Conservation (phyloP, 2,329 filamentous ascomycete genomes). For the Alternaria postmessia region DNA sequence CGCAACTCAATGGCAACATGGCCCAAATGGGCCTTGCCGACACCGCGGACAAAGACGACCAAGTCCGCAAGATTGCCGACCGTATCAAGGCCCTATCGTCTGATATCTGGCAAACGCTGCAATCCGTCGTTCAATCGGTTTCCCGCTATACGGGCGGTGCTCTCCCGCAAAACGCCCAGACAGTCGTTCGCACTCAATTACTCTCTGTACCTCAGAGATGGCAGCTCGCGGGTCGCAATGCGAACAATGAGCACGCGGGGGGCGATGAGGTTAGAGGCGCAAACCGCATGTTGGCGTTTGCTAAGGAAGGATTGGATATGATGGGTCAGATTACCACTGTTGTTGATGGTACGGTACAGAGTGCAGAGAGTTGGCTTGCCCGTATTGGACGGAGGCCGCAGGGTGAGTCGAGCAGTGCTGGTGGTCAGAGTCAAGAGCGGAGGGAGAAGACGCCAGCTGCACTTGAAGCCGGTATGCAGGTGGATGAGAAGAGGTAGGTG, state of each 20-base stretch:
- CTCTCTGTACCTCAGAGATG: conserved; percentile 86
- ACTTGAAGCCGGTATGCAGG: conserved; percentile 9
- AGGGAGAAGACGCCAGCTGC: conserved; percentile 27
- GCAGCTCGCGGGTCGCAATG: conserved; percentile 70
- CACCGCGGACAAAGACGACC: conserved; percentile 40
- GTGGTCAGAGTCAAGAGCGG: not conserved
- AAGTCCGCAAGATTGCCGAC: conserved; percentile 72
- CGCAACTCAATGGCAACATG: conserved; percentile 25
- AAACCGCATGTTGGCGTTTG: conserved; percentile 82
- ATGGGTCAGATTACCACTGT: conserved; percentile 89
- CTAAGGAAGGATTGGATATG: conserved; percentile 92
- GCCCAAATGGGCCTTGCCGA: conserved; percentile 26
- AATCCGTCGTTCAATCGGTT: conserved; percentile 82
- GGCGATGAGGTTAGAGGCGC: conserved; percentile 64
- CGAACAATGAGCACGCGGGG: conserved; percentile 22
- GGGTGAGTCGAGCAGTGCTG: not conserved
- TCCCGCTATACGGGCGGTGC: conserved; percentile 92
- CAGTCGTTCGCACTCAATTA: conserved; percentile 83
- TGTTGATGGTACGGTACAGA: conserved; percentile 86
- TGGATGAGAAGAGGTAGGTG: conserved; percentile 17
- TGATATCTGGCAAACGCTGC: conserved; percentile 65
- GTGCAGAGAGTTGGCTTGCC: conserved; percentile 91
- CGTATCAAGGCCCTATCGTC: conserved; percentile 71
- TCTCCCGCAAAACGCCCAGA: conserved; percentile 84
- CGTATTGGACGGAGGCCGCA: conserved; percentile 63